Base-by-base conservation (phyloP, 2,329 filamentous ascomycete species). In the Lasiodiplodia sp. region DNA sequence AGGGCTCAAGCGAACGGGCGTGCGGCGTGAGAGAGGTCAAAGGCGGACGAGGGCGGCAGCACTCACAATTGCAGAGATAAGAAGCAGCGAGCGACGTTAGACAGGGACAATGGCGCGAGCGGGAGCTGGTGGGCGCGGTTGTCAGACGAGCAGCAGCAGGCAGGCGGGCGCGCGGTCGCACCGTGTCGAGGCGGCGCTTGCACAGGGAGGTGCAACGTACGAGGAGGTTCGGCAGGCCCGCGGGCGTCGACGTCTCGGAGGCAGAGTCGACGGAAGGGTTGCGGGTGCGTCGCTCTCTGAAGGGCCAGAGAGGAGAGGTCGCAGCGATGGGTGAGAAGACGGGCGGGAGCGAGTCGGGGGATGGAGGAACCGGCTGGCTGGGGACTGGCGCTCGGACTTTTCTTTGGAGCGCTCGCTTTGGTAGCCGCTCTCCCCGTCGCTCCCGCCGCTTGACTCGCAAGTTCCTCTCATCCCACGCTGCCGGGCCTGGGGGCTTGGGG, bases 381-480 rank as follows among this genome's bases (percentile, higher is more conserved):
- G 60, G 60, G 44, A 63, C 58, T 44, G 57, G 57, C 57, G 60
- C 60, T 52, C 47, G 58, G 58, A 44, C 58, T 57, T 57, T 47
- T 28, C 38, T 47, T 47, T 44, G 57, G 56, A 38, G 57, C 57
- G 55, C 37, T 57, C 55, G 31, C 40, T 49, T 51, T 31, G 40
- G 31, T 31, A 64, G 44, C 60, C 60, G 57, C 57, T 28, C 8
- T 44, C 37, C 57, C 57, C 57, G 60, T 37, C 55, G 34, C 55
- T 64, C 25, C 60, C 28, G 60, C 60, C 44, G 60, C 60, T 49
- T 64, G 60, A 64, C 60, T 64, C 60, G 60, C n/a, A 34, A 37
- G 56, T 38, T 23, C 56, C 28, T 47, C 60, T 38, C 60, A 63
- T 63, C 44, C 60, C 60, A 52, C 8, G 10, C 40, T 49, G 58